Base-by-base conservation (phyloP, 805 yeast species). In the Barnettozyma siamensis region DNA sequence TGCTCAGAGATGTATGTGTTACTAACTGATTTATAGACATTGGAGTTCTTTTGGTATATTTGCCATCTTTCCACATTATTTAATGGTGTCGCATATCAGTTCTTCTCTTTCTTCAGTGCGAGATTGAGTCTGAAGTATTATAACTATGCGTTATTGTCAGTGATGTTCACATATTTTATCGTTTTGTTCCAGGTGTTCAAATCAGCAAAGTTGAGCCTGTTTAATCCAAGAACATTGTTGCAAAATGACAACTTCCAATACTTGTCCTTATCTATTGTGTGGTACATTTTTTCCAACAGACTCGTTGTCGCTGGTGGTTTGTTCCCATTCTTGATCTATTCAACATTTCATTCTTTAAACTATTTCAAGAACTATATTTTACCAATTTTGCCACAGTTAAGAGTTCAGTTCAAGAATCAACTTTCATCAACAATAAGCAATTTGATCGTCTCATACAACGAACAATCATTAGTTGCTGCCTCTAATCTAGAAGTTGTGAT, bases 241-340 rank as follows among this genome's bases (percentile, higher is more conserved):
- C 52, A 54, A 5, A 51, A 81, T 58, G 87, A 80, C 57, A 83
- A 83, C 57, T 65, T 76, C 42, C 86, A 80, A 47, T 83, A 82
- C 58, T 67, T 82, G 42, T 53, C 70, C 17, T 53, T 75, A 47
- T 67, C 68, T 48, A 29, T 65, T 55, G 51, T 63, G 54, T 65
- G 59, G 55, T 60, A 70, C 65, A 60, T 78, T 66, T 31, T 70
- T 63, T 48, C 70, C 49, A 50, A 66, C 57, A 50, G 63, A 60
- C 49, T 56, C 62, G 52, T 68, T 47, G 55, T 75, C 29, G 54
- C 66, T 5, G 75, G 75, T 45, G 68, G 79, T 3, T 62, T 79
- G 44, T 67, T 77, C 47, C 80, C 88, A 23, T 82, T 80, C 53
- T 69, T 73, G 15, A 70, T 81, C 37, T 83, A 72, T 59, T 78